phyloP scores from a whole-genome alignment of 352 stramenopile species.

The Peronospora destructor region DNA sequence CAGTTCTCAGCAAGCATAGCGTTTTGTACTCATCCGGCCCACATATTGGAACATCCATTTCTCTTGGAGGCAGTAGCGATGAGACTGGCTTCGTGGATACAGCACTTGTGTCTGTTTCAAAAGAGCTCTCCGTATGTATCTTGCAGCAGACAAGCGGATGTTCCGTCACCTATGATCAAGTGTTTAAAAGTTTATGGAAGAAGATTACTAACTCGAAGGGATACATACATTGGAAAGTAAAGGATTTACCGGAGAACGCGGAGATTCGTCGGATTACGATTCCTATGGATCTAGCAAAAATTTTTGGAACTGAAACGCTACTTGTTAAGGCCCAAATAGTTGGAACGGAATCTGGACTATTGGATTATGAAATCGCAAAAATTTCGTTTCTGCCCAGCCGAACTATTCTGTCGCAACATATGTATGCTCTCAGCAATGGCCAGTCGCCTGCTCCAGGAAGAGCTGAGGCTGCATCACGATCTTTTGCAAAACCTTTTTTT shows the following conservation, averaged over 20 bases:
- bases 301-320: slow-evolving; percentile 42
- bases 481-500: slow-evolving; percentile 3
- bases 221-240: slow-evolving; percentile 34
- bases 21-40: slow-evolving; percentile 1
- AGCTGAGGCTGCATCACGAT: slow-evolving; percentile 8
- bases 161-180: slow-evolving; percentile 26
- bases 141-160: slow-evolving; percentile 7
- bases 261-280: slow-evolving; percentile 37
- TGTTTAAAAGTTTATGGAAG: slow-evolving; percentile 38
- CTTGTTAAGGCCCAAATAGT: slow-evolving; percentile 27
- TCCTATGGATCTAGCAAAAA: slow-evolving; percentile 36
- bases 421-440: slow-evolving; percentile 28
- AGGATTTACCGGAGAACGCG: slow-evolving; percentile 12
- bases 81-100: slow-evolving; percentile 20
- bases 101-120: slow-evolving; percentile 22
- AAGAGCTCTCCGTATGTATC: slow-evolving; percentile 31
- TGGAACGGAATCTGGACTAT: slow-evolving; percentile 2
- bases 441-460: not conserved
- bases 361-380: slow-evolving; percentile 24
- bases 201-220: slow-evolving; percentile 24
- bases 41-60: not conserved
- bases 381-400: slow-evolving; percentile 38
- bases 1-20: slow-evolving; percentile 7
- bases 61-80: not conserved
- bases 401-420: slow-evolving; percentile 54